Base-by-base conservation (phyloP, 208 protist genomes). In the Leishmania aethiopica region DNA sequence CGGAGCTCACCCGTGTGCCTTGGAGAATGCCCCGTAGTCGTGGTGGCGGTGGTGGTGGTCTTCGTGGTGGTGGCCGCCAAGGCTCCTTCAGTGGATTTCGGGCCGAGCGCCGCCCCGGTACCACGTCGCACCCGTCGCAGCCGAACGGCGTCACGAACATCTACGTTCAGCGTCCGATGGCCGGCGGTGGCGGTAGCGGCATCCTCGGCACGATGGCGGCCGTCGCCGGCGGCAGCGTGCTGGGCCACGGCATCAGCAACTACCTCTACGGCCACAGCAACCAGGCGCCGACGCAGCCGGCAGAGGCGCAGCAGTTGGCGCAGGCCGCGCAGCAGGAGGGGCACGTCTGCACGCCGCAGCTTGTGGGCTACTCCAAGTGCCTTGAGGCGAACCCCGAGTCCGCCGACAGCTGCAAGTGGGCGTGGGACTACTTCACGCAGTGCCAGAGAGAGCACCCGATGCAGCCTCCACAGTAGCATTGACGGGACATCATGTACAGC, bases 231-330 rank as follows among this genome's bases (percentile, higher is more conserved):
- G 94, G 94, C 66, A 95, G 91, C 75, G 92, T 97, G 53, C 67
- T 97, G 75, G 94, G 94, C 37, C 94, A 97, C 90, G 94, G 94
- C 84, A 91, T 97, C 89, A 95, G 91, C 82, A 93, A 96, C 88
- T 96, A 96, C 90, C 90, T 97, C 72, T 97, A 95, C 75, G 86
- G 89, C 76, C 40, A 86, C 60, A 86, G 82, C 78, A 90, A 89
- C 77, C 89, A 94, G 83, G 90, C 90, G 0, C 94, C 94, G 22
- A 89, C 91, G 69, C 91, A 96, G 84, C 92, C 94, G 35, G 92
- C 94, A 8, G 88, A 97, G 87, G 92, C 92, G 74, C 94, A 97
- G 89, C 83, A 94, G 86, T 82, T 96, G 42, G 94, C 91, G 45
- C 86, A 87, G 69, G 91, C 89, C 37, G 89, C 89, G 22, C 75